A percentile compares a stretch with the other conserved stretches of the same genome.
These are phyloP conservation scores for Ophiostoma triangulosporum DNA, from an alignment of 2,329 filamentous ascomycete genomes.

Conservation along the genomic window DNA sequence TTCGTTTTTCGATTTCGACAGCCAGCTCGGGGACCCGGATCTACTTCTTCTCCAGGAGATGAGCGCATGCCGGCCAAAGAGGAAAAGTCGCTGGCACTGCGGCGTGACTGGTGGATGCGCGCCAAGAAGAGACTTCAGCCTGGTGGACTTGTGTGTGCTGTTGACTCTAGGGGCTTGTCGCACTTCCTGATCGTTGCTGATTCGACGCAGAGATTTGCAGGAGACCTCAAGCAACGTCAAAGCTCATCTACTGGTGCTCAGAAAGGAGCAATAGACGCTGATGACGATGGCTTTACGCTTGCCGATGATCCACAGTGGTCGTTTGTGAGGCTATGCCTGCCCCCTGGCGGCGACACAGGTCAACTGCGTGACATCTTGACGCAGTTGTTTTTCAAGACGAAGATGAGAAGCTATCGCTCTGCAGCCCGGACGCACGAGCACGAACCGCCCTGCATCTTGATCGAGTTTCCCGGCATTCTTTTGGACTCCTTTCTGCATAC, in stretches of 20 bases:
- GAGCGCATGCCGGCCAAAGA: background rate
- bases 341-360: background rate
- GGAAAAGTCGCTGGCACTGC: constrained; percentile 15
- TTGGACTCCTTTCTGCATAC: constrained; percentile 44
- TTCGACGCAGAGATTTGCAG: constrained; percentile 14
- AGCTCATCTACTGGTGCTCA: too few species aligned
- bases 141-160: constrained; percentile 36
- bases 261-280: too few species aligned
- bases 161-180: constrained; percentile 25
- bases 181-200: constrained; percentile 30
- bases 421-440: background rate
- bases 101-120: constrained; percentile 36
- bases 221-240: constrained; percentile 8
- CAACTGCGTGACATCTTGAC: background rate
- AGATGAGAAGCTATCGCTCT: constrained; percentile 9
- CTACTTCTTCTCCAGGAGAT: background rate
- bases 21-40: constrained; percentile 18
- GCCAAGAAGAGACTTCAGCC: constrained; percentile 35
- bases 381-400: constrained; percentile 15
- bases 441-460: constrained; percentile 21
- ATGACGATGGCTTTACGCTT: constrained; percentile 15
- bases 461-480: constrained; percentile 50
- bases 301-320: constrained; percentile 20
- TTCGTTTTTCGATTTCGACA: constrained; percentile 32
- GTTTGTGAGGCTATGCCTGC: constrained; percentile 18